Conservation (phyloP, 2,329 filamentous ascomycete species). For the Diplodia sapinea region DNA sequence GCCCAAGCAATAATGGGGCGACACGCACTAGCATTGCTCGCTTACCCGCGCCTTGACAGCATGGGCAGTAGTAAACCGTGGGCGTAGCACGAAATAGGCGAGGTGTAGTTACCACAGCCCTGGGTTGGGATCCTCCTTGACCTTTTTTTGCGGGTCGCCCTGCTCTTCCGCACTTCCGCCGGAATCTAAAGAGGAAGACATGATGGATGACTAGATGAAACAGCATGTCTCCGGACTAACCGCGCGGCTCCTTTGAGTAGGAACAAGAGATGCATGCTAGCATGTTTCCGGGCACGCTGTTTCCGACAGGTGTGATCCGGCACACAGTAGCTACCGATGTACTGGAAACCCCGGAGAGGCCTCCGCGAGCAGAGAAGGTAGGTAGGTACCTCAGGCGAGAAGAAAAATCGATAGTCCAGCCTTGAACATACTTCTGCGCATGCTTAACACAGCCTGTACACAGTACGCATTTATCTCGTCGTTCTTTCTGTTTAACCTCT, state of each 20-base stretch:
- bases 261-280: neutral
- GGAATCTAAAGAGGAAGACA: neutral
- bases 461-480: neutral
- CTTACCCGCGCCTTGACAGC: neutral
- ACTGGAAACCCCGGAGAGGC: neutral
- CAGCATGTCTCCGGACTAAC: neutral
- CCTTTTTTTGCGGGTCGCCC: neutral
- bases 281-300: neutral
- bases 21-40: neutral
- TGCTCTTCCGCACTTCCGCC: neutral
- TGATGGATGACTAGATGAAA: neutral
- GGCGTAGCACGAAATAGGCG: conserved; percentile 9
- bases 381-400: neutral
- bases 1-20: neutral
- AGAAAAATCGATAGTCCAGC: neutral
- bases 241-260: neutral
- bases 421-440: neutral
- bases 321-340: neutral
- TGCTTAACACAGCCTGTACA: neutral
- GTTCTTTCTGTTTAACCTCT: neutral
- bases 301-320: neutral
- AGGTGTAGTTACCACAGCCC: conserved; percentile 11
- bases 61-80: neutral
- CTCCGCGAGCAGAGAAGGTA: neutral
- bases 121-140: neutral